Base-by-base conservation (phyloP, 345 rosid species). In the Fremontodendron californicum region DNA sequence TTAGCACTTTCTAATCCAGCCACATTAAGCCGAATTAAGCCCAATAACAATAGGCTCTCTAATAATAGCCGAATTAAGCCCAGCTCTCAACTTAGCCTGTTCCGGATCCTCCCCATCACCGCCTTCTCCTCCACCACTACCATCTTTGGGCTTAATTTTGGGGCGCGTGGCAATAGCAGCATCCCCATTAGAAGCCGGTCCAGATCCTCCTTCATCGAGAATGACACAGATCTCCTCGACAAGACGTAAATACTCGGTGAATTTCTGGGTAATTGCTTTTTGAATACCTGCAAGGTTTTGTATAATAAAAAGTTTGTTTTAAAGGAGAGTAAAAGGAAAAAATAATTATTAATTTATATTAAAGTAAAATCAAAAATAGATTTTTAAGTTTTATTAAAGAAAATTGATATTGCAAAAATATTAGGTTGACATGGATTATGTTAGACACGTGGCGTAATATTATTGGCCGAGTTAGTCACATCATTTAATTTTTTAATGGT, bases 211-310 rank as follows among this genome's bases (percentile, higher is more conserved):
- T 55, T 87, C 92, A 48, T 91, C 96, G 42, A 91, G 88, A 42
- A 91, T 90, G 23, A 88, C 87, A 0, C 91, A 88, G 85, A 91
- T 90, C 91, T 91, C 96, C 91, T 91, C 96, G 12, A 93, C 96
- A 2, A 93, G 88, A 10, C 91, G 91, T 25, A 91, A 87, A 81
- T 91, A 91, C 83, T 90, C 96, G 40, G 91, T 91, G 82, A 90
- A 90, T 79, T 91, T 91, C 85, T 85, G 89, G 45, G 92, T 90
- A 43, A 91, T 91, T 1, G 93, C 93, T 68, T 91, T n/a, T n/a
- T n/a, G n/a, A n/a, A n/a, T n/a, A n/a, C n/a, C n/a, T n/a, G n/a
- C n/a, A n/a, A n/a, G n/a, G n/a, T n/a, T n/a, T n/a, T n/a, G n/a
- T n/a, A n/a, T n/a, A n/a, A n/a, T n/a, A n/a, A n/a, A n/a, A n/a